Conservation (phyloP, 2,329 filamentous ascomycete species). For the Epichloe coenophiala region DNA sequence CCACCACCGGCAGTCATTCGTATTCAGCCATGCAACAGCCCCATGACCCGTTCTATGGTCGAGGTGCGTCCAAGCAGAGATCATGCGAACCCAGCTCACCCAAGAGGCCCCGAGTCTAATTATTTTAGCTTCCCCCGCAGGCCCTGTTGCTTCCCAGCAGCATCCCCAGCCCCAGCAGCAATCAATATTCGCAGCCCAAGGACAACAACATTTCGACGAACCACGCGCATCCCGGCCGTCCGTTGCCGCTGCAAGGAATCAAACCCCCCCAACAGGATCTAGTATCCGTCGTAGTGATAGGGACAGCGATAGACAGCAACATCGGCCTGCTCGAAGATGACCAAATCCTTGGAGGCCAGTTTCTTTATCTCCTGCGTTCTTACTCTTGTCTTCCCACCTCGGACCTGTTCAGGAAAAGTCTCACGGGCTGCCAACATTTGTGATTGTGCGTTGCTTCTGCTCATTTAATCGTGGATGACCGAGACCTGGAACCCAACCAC, state of each 20-base stretch:
- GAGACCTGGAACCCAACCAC: conserved; percentile 13
- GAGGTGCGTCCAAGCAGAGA: conserved; percentile 38
- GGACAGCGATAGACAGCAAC: conserved; percentile 28
- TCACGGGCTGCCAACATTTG: not conserved
- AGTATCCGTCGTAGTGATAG: conserved; percentile 28
- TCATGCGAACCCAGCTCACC: conserved; percentile 6
- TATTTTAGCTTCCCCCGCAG: conserved; percentile 39
- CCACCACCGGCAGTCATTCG: conserved; percentile 12
- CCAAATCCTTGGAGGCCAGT: not conserved
- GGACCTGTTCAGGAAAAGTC: not conserved
- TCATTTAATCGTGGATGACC: conserved; percentile 15
- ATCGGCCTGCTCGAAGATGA: conserved; percentile 25
- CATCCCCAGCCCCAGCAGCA: conserved; percentile 12
- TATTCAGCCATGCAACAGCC: conserved; percentile 24
- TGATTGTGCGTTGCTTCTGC: conserved; percentile 16
- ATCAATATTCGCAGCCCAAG: conserved; percentile 29
- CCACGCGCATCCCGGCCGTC: conserved; percentile 26
- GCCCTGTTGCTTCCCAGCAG: conserved; percentile 20
- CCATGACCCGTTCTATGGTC: conserved; percentile 41
- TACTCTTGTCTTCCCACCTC: not conserved
- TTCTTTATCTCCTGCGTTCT: conserved; percentile 4
- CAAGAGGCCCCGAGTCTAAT: conserved; percentile 23
- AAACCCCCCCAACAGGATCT: conserved; percentile 23
- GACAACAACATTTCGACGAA: conserved; percentile 39
- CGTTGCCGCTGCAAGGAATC: conserved; percentile 24